Conservation (phyloP, 805 yeast genomes). For the Wickerhamiella occidentalis region DNA sequence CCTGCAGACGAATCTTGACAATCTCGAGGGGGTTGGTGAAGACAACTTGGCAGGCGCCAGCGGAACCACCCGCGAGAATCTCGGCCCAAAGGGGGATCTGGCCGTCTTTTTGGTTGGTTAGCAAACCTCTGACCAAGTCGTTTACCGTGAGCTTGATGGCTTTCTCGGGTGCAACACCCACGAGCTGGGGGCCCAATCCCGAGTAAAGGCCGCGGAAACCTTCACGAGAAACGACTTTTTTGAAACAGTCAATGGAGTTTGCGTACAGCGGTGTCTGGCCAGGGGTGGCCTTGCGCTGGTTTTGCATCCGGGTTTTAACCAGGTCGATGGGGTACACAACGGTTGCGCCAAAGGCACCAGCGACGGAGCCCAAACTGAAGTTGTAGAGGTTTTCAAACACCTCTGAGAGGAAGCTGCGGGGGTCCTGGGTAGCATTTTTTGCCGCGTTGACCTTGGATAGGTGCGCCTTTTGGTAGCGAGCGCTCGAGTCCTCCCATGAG, state of each 20-base stretch:
- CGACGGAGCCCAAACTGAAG: slow-evolving; percentile 80
- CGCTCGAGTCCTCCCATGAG: slow-evolving; percentile 31
- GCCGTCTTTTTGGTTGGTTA: slow-evolving; percentile 42
- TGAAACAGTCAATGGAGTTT: slow-evolving; percentile 77
- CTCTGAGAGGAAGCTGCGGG: slow-evolving; percentile 36
- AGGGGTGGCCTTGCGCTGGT: slow-evolving; percentile 58
- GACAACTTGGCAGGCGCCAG: slow-evolving; percentile 93
- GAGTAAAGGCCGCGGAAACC: slow-evolving; percentile 80
- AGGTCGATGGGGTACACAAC: slow-evolving; percentile 93
- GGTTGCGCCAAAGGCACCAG: slow-evolving; percentile 98
- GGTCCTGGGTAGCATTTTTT: slow-evolving; percentile 29
- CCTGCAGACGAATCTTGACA: slow-evolving; percentile 87
- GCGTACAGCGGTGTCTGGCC: slow-evolving; percentile 43
- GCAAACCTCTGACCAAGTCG: slow-evolving; percentile 67
- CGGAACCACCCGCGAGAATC: slow-evolving; percentile 78
- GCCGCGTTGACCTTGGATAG: slow-evolving; percentile 30
- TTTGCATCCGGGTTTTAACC: slow-evolving; percentile 95
- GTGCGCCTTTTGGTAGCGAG: slow-evolving; percentile 26
- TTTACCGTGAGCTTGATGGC: slow-evolving; percentile 93
- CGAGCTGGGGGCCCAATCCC: slow-evolving; percentile 84
- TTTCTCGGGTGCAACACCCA: slow-evolving; percentile 97
- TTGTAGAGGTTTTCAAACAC: slow-evolving; percentile 81
- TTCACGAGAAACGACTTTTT: slow-evolving; percentile 61
- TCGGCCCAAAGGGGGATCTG: slow-evolving; percentile 48
- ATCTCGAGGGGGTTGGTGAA: slow-evolving; percentile 95